phyloP scores from a whole-genome alignment of 2,329 filamentous ascomycete species.

The Elsinoe necatrix region DNA sequence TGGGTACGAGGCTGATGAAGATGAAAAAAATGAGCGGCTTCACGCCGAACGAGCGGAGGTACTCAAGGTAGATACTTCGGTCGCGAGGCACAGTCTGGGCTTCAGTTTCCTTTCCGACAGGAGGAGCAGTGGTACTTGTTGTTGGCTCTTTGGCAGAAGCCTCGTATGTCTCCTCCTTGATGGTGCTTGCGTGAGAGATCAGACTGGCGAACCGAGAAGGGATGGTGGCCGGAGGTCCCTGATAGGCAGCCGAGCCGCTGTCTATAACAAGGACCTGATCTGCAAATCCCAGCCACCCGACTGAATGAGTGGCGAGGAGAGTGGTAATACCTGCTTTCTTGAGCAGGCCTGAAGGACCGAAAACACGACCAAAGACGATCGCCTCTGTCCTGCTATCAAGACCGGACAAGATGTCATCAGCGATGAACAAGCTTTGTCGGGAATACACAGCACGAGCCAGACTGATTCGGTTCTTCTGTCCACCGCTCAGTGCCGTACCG shows the following conservation, averaged over 20 bases:
- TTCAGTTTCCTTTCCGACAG: background rate
- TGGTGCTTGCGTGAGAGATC: background rate
- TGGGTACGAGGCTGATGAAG: background rate
- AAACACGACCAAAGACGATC: constrained; percentile 36
- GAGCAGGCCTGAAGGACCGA: constrained; percentile 37
- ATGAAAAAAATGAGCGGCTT: background rate
- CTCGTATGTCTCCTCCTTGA: constrained; percentile 11
- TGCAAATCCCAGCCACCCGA: constrained; percentile 29
- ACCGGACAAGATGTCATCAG: constrained; percentile 73
- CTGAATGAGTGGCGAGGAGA: constrained; percentile 37
- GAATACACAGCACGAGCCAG: constrained; percentile 75
- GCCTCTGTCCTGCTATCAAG: constrained; percentile 53
- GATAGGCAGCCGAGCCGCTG: constrained; percentile 8
- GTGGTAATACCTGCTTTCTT: constrained; percentile 33
- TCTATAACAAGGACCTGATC: constrained; percentile 35
- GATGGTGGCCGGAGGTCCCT: background rate
- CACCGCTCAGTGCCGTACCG: constrained; percentile 75
- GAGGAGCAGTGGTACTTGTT: background rate
- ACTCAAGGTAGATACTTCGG: constrained; percentile 15
- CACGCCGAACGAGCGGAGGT: constrained; percentile 15
- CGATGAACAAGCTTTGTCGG: constrained; percentile 62
- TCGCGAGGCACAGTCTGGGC: background rate
- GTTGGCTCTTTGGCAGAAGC: background rate
- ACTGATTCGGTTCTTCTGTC: constrained; percentile 74
- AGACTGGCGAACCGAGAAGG: background rate